phyloP scores from a whole-genome alignment of 352 stramenopile species.

The Saprolegnia diclina region DNA sequence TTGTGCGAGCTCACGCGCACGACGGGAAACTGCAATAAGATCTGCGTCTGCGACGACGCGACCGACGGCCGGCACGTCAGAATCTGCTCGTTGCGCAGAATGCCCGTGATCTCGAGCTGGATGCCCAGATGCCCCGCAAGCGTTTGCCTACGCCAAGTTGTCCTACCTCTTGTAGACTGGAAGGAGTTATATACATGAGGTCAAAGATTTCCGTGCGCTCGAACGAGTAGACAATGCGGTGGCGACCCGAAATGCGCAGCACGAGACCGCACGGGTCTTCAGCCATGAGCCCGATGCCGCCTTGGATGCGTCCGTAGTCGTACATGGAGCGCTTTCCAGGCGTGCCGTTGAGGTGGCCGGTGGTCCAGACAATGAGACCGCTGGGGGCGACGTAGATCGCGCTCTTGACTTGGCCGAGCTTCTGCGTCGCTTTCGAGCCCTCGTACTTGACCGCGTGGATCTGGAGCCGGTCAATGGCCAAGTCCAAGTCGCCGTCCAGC shows the following conservation, averaged over 20 bases:
- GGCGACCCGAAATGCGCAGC: slow-evolving; percentile 5
- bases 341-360: background rate
- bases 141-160: slow-evolving; percentile 8
- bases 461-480: slow-evolving; percentile 16
- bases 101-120: slow-evolving; percentile 6
- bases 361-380: slow-evolving; percentile 15
- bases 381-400: slow-evolving; percentile 22
- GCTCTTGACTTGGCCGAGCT: slow-evolving; percentile 15
- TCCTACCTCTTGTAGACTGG: background rate
- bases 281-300: slow-evolving; percentile 12
- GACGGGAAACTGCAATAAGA: background rate
- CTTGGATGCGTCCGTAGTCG: slow-evolving; percentile 7
- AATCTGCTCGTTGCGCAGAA: slow-evolving; percentile 19
- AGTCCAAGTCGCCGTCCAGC: slow-evolving; percentile 15
- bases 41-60: background rate
- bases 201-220: slow-evolving; percentile 23
- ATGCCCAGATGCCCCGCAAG: slow-evolving; percentile 16
- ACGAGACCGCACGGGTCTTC: slow-evolving; percentile 22
- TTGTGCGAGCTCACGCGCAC: background rate
- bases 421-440: slow-evolving; percentile 17
- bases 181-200: too few relatives aligned
- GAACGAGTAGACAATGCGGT: slow-evolving; percentile 22
- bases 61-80: slow-evolving; percentile 2
- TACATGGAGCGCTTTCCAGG: background rate
- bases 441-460: slow-evolving; percentile 22